These are phyloP conservation scores for Scutellaria barbata DNA, from an alignment of 257 asterid genomes.

Conservation along the genomic window DNA sequence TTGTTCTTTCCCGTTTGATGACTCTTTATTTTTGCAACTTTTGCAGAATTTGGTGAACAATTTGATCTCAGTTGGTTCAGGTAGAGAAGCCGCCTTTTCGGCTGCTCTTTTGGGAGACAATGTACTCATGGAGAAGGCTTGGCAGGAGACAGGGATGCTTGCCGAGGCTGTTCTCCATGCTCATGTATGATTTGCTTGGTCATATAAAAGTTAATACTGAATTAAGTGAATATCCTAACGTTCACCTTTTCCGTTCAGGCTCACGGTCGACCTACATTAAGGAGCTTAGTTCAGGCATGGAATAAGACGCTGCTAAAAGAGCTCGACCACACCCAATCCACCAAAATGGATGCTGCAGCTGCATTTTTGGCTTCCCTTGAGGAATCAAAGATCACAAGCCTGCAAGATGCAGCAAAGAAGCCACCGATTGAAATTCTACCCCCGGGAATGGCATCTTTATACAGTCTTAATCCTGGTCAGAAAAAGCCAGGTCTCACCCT, in stretches of 20 bases:
- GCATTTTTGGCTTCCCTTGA: slow-evolving; percentile 96
- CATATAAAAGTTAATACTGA: slow-evolving; percentile 23
- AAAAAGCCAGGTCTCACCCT: slow-evolving; percentile 57
- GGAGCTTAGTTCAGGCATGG: slow-evolving; percentile 93
- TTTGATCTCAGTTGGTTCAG: slow-evolving; percentile 89
- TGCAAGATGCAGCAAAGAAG: slow-evolving; percentile 92
- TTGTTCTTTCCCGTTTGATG: background rate
- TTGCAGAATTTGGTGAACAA: slow-evolving; percentile 91
- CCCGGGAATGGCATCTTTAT: slow-evolving; percentile 93
- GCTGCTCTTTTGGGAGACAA: slow-evolving; percentile 98
- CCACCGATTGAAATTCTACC: slow-evolving; percentile 95
- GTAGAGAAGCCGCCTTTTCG: slow-evolving; percentile 97
- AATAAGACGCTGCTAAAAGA: slow-evolving; percentile 82
- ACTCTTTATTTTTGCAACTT: slow-evolving; percentile 25
- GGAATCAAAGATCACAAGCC: slow-evolving; percentile 89
- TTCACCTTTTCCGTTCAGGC: slow-evolving; percentile 55
- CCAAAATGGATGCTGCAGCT: slow-evolving; percentile 90
- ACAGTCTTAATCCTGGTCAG: slow-evolving; percentile 94
- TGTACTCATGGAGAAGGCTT: slow-evolving; percentile 94
- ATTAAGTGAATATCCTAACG: slow-evolving; percentile 21
- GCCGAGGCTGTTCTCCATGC: slow-evolving; percentile 99
- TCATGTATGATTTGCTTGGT: slow-evolving; percentile 54
- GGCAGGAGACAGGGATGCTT: slow-evolving; percentile 99
- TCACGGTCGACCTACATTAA: slow-evolving; percentile 86
- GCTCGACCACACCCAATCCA: slow-evolving; percentile 71